Percentiles rank a stretch among this genome's conserved stretches.
These are phyloP conservation scores for Trametes punicea DNA, from an alignment of 768 basidiomycete genomes.

Conservation along the genomic window DNA sequence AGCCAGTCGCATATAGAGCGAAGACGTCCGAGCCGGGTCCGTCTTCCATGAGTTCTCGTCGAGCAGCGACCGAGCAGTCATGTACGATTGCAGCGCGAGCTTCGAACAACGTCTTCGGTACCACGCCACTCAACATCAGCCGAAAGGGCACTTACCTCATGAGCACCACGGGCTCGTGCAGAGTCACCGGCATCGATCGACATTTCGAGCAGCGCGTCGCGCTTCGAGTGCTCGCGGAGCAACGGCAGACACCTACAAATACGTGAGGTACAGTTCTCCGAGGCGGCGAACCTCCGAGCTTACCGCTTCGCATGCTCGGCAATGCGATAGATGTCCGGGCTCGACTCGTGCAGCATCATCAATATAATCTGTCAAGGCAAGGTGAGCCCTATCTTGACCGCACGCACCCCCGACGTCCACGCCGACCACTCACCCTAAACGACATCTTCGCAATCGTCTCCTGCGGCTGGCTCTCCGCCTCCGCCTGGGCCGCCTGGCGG, in stretches of 20 bases:
- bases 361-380: conserved; percentile 51
- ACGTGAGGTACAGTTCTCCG: neutral
- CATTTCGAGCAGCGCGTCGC: conserved; percentile 57
- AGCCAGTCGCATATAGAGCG: conserved; percentile 53
- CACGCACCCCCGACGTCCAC: neutral
- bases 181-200: conserved; percentile 69
- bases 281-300: conserved; percentile 5
- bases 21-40: conserved; percentile 47
- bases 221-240: conserved; percentile 55
- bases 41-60: conserved; percentile 51
- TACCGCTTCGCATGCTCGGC: conserved; percentile 68
- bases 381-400: too few species aligned
- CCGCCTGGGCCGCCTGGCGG: conserved; percentile 65
- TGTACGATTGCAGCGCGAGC: conserved; percentile 61
- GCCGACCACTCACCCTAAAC: conserved; percentile 45
- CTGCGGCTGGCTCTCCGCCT: conserved; percentile 48
- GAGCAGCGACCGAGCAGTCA: conserved; percentile 55
- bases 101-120: conserved; percentile 23
- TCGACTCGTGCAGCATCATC: conserved; percentile 64
- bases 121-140: neutral
- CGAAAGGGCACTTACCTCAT: conserved; percentile 52
- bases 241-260: conserved; percentile 54
- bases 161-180: conserved; percentile 69
- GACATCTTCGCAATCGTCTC: conserved; percentile 63
- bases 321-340: conserved; percentile 62